Evolutionary conservation across 805 yeast genomes (phyloP), one percentile per base, ranked within the genome.

Genomic region (Metschnikowia bowlesiae): DNA sequence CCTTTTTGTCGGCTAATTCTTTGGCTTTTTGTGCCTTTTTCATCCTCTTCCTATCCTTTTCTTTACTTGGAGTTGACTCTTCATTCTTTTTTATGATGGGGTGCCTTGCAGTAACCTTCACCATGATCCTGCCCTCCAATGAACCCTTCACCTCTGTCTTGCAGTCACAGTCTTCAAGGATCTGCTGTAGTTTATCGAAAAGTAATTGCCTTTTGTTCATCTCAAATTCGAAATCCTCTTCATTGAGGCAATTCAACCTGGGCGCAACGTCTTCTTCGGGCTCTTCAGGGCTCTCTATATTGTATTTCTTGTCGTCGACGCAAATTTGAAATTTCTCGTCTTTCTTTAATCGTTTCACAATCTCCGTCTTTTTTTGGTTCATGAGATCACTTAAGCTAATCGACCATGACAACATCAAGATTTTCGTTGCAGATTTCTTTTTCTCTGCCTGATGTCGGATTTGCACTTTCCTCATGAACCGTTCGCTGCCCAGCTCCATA

Each of bases 401-500:
- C 43, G 76, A 74, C 86, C 86, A 82, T 9, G 82, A 73, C 3
- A 82, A 62, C 39, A 75, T 74, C 33, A 82, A 64, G 32, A 73
- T 65, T 55, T 82, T 82, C n/a, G 71, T 53, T 32, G 72, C 70
- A 0, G 70, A 63, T 49, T 68, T 70, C 55, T 71, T 73, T 61
- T 62, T 64, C 43, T 70, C 73, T 1, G 66, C 65, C 40, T 61
- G 65, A 18, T 63, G 62, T 32, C 71, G 56, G 48, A 57, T 67
- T 16, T 56, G 58, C 13, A 63, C 54, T 0, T 65, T 68, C 39
- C 58, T 63, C 45, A 56, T 57, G 6, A 73, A 72, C 9, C 66
- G 62, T 1, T 54, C 48, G 40, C 73, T 69, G 0, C 77, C 78
- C 52, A 56, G 54, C 28, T 63, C 60, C 41, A 72, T 53, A 30